phyloP scores from a whole-genome alignment of 2,329 filamentous ascomycete genomes.

The Tolypocladium cylindrosporum region DNA sequence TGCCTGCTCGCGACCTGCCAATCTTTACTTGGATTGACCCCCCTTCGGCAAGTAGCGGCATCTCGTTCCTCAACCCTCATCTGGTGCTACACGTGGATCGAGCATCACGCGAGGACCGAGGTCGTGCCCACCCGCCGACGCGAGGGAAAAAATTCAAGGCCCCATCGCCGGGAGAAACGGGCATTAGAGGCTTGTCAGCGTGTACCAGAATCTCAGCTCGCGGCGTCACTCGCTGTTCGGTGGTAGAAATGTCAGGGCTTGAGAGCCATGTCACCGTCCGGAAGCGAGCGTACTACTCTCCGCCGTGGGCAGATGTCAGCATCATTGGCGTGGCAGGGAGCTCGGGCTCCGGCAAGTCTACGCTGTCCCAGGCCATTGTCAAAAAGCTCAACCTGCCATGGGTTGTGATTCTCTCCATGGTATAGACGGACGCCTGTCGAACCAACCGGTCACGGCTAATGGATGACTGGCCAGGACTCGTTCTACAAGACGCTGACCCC shows the following conservation, averaged over 20 bases:
- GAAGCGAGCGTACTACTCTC: conserved; percentile 67
- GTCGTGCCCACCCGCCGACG: neutral
- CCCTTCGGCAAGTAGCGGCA: neutral
- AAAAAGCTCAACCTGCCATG: conserved; percentile 84
- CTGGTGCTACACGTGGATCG: neutral
- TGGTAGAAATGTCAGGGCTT: conserved; percentile 16
- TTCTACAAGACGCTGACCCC: conserved; percentile 87
- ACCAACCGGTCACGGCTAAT: conserved; percentile 9
- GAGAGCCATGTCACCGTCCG: conserved; percentile 39
- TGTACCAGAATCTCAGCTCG: neutral
- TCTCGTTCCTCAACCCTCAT: neutral
- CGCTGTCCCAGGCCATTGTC: conserved; percentile 84
- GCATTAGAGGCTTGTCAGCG: neutral
- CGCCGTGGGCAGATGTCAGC: conserved; percentile 91
- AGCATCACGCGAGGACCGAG: neutral
- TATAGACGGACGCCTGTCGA: conserved; percentile 24
- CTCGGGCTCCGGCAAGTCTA: conserved; percentile 92
- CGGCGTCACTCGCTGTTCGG: neutral
- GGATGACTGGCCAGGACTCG: conserved; percentile 58
- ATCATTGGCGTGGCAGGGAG: conserved; percentile 95
- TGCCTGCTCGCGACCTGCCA: neutral
- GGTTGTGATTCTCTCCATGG: conserved; percentile 97
- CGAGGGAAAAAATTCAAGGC: neutral
- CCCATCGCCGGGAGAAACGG: neutral
- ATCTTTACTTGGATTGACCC: neutral